Percentiles rank a stretch among this genome's conserved stretches.
Evolutionary conservation across 2,329 filamentous ascomycete species (phyloP).

Genomic region (Aotearoamyces nothofagi): DNA sequence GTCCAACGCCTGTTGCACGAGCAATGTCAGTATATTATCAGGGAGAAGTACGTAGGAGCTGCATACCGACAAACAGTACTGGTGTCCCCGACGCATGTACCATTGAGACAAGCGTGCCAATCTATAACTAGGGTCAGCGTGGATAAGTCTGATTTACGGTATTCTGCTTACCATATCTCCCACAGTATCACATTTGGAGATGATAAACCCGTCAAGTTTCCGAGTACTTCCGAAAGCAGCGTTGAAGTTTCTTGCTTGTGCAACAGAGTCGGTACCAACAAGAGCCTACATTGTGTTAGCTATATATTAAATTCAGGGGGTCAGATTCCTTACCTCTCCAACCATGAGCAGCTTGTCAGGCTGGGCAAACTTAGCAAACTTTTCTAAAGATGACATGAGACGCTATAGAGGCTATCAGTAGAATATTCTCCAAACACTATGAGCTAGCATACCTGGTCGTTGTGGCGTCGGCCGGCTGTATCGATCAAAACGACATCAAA

Average conservation of each 20-base stretch:
- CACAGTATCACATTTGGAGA: conserved; percentile 96
- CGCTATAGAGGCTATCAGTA: conserved; percentile 28
- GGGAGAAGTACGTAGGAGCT: background rate
- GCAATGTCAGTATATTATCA: background rate
- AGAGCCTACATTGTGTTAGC: conserved; percentile 42
- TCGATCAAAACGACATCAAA: conserved; percentile 96
- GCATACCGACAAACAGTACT: conserved; percentile 67
- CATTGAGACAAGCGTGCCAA: conserved; percentile 77
- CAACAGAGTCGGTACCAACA: conserved; percentile 88
- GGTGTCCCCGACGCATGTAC: conserved; percentile 96
- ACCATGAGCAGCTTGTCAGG: conserved; percentile 99
- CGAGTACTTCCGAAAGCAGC: conserved; percentile 71
- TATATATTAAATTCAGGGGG: too few relatives aligned
- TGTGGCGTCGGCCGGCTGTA: conserved; percentile 87
- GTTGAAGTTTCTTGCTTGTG: conserved; percentile 94
- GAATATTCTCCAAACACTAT: background rate
- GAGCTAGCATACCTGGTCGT: conserved; percentile 44
- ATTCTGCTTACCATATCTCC: conserved; percentile 78
- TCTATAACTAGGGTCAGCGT: conserved; percentile 10
- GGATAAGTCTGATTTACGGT: conserved; percentile 1
- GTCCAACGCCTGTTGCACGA: conserved; percentile 32
- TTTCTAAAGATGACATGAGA: conserved; percentile 92
- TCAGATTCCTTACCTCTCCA: conserved; percentile 35
- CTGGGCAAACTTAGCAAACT: conserved; percentile 89
- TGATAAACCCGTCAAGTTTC: conserved; percentile 88